Conservation (phyloP, 805 yeast genomes). For the Lipomyces starkeyi region DNA sequence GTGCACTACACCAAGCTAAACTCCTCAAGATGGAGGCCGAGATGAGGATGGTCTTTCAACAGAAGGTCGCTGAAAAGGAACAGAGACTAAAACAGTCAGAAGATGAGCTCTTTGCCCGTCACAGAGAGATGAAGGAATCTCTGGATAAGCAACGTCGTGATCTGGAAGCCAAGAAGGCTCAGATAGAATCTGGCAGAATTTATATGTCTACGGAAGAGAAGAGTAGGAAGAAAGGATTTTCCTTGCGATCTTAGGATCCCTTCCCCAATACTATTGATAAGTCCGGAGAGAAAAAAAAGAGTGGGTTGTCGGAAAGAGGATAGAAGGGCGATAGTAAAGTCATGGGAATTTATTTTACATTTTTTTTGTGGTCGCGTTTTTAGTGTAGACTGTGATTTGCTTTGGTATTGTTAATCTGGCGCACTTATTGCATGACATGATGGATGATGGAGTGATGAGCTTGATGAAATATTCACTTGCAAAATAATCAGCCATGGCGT, state of each 20-base stretch:
- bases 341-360: background rate
- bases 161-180: conserved; percentile 87
- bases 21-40: conserved; percentile 93
- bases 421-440: conserved; percentile 1
- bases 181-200: conserved; percentile 52
- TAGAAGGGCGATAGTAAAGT: background rate
- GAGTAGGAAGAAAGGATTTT: conserved; percentile 35
- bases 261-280: too few species aligned
- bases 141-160: conserved; percentile 84
- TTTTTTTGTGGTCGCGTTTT: background rate
- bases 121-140: conserved; percentile 96
- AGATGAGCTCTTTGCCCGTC: conserved; percentile 93
- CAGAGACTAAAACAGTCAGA: conserved; percentile 95
- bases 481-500: too few species aligned
- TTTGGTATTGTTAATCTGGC: conserved; percentile 11
- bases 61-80: conserved; percentile 95
- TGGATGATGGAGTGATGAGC: background rate
- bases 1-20: conserved; percentile 89
- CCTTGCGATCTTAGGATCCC: conserved; percentile 28
- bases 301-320: background rate
- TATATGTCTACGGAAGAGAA: conserved; percentile 23
- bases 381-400: background rate
- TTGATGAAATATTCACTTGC: background rate
- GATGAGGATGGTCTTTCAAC: conserved; percentile 95
- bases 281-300: background rate